These are phyloP conservation scores for Alisma plantagoaquatica DNA, from an alignment of 106 monocot species.

Conservation along the genomic window DNA sequence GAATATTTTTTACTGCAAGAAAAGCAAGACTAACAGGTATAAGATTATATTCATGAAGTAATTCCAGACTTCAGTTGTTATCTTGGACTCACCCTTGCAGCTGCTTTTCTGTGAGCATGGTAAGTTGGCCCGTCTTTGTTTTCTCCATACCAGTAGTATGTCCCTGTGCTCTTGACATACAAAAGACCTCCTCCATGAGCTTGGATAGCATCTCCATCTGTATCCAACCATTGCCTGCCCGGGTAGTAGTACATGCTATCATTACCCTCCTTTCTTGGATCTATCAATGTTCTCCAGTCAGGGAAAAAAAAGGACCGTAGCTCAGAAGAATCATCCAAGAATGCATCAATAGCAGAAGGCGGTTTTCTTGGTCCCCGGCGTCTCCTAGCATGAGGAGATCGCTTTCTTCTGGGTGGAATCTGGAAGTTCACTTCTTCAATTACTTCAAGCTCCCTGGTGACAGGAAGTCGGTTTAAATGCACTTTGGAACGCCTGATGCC, in stretches of 20 bases:
- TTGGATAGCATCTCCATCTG: constrained; percentile 83
- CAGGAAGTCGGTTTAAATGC: constrained; percentile 13
- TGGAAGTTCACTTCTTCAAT: constrained; percentile 57
- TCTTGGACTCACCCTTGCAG: constrained; percentile 70
- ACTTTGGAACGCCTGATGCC: constrained; percentile 15
- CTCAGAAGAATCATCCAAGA: constrained; percentile 14
- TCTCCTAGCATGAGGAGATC: constrained; percentile 53
- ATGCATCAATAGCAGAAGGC: constrained; percentile 12
- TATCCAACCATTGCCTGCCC: constrained; percentile 68
- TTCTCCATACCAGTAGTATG: constrained; percentile 91
- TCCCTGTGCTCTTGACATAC: constrained; percentile 43
- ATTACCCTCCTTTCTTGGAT: constrained; percentile 18
- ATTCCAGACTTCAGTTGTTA: no score
- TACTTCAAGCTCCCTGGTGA: constrained; percentile 42
- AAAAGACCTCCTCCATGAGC: constrained; percentile 86
- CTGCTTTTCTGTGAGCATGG: constrained; percentile 43
- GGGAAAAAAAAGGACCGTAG: constrained; percentile 13
- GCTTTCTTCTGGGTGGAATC: constrained; percentile 34
- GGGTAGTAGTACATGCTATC: constrained; percentile 62
- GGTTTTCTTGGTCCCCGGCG: constrained; percentile 41
- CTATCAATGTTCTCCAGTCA: background rate
- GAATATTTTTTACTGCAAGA: no score
- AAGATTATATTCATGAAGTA: no score
- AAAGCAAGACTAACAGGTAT: no score
- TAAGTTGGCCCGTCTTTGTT: constrained; percentile 81